phyloP scores from a whole-genome alignment of 2,329 filamentous ascomycete species.

The Hyphodiscus sp. region DNA sequence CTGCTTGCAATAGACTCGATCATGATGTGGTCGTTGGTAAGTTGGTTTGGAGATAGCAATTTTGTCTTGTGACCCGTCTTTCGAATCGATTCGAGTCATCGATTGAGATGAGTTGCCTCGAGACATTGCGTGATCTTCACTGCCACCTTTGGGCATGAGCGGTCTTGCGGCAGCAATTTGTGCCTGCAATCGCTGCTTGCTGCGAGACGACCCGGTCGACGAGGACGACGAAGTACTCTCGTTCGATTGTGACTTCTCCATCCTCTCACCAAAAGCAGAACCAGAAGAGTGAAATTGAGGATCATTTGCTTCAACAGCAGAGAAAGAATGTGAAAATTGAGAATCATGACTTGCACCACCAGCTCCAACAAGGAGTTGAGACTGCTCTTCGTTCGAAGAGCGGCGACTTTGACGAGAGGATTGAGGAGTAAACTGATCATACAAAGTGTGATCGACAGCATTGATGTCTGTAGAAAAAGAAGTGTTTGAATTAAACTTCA shows the following conservation, averaged over 20 bases:
- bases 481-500: conserved; percentile 27
- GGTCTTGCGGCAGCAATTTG: conserved; percentile 26
- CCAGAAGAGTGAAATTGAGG: conserved; percentile 20
- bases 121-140: conserved; percentile 23
- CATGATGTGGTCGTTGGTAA: conserved; percentile 31
- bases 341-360: conserved; percentile 29
- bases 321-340: conserved; percentile 25
- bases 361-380: conserved; percentile 27
- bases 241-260: conserved; percentile 29
- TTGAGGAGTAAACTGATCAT: conserved; percentile 22
- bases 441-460: conserved; percentile 22
- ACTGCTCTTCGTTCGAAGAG: conserved; percentile 29
- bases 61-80: conserved; percentile 28
- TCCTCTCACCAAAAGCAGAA: conserved; percentile 23
- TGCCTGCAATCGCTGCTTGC: conserved; percentile 26
- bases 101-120: conserved; percentile 26
- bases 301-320: conserved; percentile 12
- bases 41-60: conserved; percentile 28
- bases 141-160: conserved; percentile 28
- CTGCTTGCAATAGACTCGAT: conserved; percentile 49
- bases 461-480: conserved; percentile 25
- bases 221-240: conserved; percentile 29
- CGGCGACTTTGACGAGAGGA: conserved; percentile 23
- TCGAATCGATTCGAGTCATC: conserved; percentile 25
- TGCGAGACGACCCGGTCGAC: conserved; percentile 26